Evolutionary conservation across 2,329 filamentous ascomycete genomes (phyloP).

Genomic region (Leptographium wingfieldii): DNA sequence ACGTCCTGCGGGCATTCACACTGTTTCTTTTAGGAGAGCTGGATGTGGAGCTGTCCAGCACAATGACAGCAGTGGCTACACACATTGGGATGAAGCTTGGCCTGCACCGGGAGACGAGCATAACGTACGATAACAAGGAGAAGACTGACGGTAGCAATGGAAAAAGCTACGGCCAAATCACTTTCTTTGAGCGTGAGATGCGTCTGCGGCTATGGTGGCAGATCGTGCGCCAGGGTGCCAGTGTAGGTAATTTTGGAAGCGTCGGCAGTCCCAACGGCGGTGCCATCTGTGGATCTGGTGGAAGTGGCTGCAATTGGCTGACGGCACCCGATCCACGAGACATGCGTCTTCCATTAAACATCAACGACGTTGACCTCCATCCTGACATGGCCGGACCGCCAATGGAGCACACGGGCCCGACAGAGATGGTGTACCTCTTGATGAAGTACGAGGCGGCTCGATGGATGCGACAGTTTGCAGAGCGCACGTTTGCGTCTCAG

Average conservation of each 20-base stretch:
- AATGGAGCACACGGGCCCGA: slow-evolving; percentile 35
- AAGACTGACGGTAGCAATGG: neutral
- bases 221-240: slow-evolving; percentile 17
- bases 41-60: slow-evolving; percentile 17
- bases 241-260: neutral
- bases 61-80: slow-evolving; percentile 14
- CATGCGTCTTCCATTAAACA: slow-evolving; percentile 41
- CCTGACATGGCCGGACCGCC: slow-evolving; percentile 37
- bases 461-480: slow-evolving; percentile 15
- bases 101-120: slow-evolving; percentile 23
- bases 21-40: slow-evolving; percentile 19
- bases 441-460: slow-evolving; percentile 19
- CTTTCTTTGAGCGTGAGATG: slow-evolving; percentile 41
- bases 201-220: slow-evolving; percentile 42
- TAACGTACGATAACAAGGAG: neutral
- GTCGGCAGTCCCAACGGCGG: neutral
- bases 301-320: slow-evolving; percentile 25
- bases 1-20: slow-evolving; percentile 19
- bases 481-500: neutral
- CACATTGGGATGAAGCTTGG: slow-evolving; percentile 21
- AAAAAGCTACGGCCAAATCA: slow-evolving; percentile 15
- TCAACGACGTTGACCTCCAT: slow-evolving; percentile 40
- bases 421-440: slow-evolving; percentile 37
- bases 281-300: slow-evolving; percentile 8
- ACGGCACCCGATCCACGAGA: slow-evolving; percentile 24